These are phyloP conservation scores for Clarireedia monteithiana DNA, from an alignment of 2,329 filamentous ascomycete genomes.

Conservation along the genomic window DNA sequence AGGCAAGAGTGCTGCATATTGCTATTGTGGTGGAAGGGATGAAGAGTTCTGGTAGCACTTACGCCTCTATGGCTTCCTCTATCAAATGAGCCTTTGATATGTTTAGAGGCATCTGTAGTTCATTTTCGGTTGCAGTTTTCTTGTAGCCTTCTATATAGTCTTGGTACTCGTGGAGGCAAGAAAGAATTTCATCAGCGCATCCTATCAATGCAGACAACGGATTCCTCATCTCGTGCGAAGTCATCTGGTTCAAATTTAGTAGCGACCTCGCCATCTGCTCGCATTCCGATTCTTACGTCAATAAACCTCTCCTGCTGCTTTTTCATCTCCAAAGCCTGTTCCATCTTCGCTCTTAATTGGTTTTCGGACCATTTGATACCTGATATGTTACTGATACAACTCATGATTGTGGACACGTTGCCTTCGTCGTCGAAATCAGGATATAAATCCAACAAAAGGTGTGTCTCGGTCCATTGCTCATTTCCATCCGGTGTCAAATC, in stretches of 20 bases:
- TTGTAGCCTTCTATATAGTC: no score
- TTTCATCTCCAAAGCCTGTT: constrained; percentile 49
- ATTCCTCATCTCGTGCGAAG: constrained; percentile 68
- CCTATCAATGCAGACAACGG: constrained; percentile 67
- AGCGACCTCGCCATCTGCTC: no score
- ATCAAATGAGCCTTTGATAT: no score
- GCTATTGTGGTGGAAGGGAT: no score
- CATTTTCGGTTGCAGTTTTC: no score
- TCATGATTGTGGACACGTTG: constrained; percentile 65
- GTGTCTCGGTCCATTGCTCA: constrained; percentile 52
- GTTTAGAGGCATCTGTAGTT: no score
- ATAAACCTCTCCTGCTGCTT: constrained; percentile 74
- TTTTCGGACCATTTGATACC: constrained; percentile 69
- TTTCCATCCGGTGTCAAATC: constrained; percentile 44
- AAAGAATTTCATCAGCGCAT: constrained; percentile 53
- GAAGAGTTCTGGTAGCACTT: no score
- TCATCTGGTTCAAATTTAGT: constrained; percentile 36
- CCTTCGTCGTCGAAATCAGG: constrained; percentile 65
- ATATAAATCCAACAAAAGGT: constrained; percentile 74
- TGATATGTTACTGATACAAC: constrained; percentile 77
- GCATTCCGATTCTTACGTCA: constrained; percentile 34
- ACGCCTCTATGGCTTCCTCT: no score
- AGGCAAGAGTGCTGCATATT: no score
- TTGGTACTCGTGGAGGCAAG: constrained; percentile 47
- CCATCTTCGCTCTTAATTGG: constrained; percentile 30